These are phyloP conservation scores for Cyberlindnera amylophila DNA, from an alignment of 805 yeast species.

Conservation along the genomic window DNA sequence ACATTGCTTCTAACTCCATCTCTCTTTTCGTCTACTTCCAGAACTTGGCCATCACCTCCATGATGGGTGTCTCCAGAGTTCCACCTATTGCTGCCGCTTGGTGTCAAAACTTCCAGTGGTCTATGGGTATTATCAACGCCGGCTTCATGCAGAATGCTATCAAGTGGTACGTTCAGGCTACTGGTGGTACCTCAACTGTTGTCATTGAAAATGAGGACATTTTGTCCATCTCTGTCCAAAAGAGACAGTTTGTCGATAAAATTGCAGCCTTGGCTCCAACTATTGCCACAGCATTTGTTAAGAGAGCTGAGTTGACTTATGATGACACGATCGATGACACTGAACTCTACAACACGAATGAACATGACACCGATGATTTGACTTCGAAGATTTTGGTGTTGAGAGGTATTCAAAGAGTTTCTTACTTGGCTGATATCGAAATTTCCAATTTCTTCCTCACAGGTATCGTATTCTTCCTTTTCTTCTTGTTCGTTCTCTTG, in stretches of 20 bases:
- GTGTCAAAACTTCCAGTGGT: conserved; percentile 97
- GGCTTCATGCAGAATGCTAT: conserved; percentile 78
- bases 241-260: conserved; percentile 31
- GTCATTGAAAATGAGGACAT: conserved; percentile 59
- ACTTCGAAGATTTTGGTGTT: conserved; percentile 71
- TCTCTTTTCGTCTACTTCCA: conserved; percentile 93
- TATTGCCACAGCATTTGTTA: conserved; percentile 25
- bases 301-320: conserved; percentile 38
- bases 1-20: conserved; percentile 93
- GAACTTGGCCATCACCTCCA: conserved; percentile 82
- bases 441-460: conserved; percentile 84
- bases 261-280: conserved; percentile 13
- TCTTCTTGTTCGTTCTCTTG: conserved; percentile 62
- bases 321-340: conserved; percentile 47
- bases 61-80: conserved; percentile 89
- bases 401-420: conserved; percentile 90
- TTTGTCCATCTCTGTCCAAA: conserved; percentile 84
- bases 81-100: conserved; percentile 98
- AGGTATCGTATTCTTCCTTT: conserved; percentile 76
- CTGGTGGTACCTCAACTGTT: conserved; percentile 86
- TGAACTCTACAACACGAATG: conserved; percentile 63
- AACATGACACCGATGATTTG: conserved; percentile 51
- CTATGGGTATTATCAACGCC: conserved; percentile 82
- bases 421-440: conserved; percentile 81
- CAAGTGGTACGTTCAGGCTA: conserved; percentile 92